Conservation (phyloP, 306 rosid genomes). For the Vigna angularis region DNA sequence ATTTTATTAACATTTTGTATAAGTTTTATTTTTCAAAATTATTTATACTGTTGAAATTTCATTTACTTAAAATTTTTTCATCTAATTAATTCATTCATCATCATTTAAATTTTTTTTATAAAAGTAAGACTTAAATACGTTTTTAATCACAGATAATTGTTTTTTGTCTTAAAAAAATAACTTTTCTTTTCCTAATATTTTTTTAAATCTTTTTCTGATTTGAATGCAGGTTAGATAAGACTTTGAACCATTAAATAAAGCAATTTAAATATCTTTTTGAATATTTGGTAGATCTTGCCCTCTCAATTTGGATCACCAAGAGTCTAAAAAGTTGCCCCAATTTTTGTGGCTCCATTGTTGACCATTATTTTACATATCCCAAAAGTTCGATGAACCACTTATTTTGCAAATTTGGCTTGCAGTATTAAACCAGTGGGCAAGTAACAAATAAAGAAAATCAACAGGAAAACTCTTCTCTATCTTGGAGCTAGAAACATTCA, state of each 20-base stretch:
- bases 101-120: background rate
- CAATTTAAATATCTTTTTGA: background rate
- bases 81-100: background rate
- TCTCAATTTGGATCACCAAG: background rate
- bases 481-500: background rate
- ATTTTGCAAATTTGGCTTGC: background rate
- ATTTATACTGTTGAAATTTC: background rate
- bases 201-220: no score
- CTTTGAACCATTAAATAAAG: no score
- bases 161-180: no score
- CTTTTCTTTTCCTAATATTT: no score
- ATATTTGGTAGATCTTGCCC: background rate
- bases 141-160: no score
- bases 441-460: background rate
- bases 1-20: background rate
- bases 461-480: background rate
- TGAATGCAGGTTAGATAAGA: no score
- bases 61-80: background rate
- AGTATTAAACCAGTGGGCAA: background rate
- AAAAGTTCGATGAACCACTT: background rate
- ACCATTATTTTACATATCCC: background rate
- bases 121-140: no score
- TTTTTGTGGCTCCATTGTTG: background rate
- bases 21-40: background rate
- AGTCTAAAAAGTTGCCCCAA: background rate